These are phyloP conservation scores for Taxillus chinensis DNA, from an alignment of 164 flowering plant species.

Conservation along the genomic window DNA sequence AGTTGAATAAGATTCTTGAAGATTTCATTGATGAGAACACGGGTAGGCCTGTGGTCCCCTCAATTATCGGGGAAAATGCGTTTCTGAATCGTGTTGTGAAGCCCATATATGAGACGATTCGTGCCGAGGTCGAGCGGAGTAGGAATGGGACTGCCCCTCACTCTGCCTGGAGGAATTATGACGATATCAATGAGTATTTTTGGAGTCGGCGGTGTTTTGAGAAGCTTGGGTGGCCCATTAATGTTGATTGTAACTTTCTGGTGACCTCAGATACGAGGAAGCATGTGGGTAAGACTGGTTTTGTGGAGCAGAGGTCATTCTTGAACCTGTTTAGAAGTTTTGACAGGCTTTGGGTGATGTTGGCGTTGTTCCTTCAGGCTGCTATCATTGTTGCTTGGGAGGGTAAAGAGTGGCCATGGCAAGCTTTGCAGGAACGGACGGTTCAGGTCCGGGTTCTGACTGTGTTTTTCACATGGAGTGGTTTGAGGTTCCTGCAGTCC, in stretches of 20 bases:
- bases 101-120: slow-evolving; percentile 47
- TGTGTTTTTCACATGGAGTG: slow-evolving; percentile 53
- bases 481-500: slow-evolving; percentile 28
- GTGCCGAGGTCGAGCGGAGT: slow-evolving; percentile 40
- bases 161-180: slow-evolving; percentile 54
- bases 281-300: slow-evolving; percentile 57
- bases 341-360: slow-evolving; percentile 58
- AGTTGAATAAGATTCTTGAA: slow-evolving; percentile 44
- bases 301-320: slow-evolving; percentile 64
- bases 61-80: slow-evolving; percentile 42
- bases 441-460: slow-evolving; percentile 41
- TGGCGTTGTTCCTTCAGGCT: slow-evolving; percentile 48
- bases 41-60: slow-evolving; percentile 41
- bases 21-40: slow-evolving; percentile 54
- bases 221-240: slow-evolving; percentile 52
- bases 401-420: slow-evolving; percentile 33
- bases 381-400: slow-evolving; percentile 55
- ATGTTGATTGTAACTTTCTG: slow-evolving; percentile 43
- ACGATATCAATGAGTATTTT: slow-evolving; percentile 62
- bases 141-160: slow-evolving; percentile 50
- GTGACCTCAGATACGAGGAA: slow-evolving; percentile 18
- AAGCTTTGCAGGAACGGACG: slow-evolving; percentile 22
- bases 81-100: slow-evolving; percentile 40
- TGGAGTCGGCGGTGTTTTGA: slow-evolving; percentile 57
- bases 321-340: slow-evolving; percentile 59